Base-by-base conservation (phyloP, 805 yeast species). In the Starmerella bombicola region DNA sequence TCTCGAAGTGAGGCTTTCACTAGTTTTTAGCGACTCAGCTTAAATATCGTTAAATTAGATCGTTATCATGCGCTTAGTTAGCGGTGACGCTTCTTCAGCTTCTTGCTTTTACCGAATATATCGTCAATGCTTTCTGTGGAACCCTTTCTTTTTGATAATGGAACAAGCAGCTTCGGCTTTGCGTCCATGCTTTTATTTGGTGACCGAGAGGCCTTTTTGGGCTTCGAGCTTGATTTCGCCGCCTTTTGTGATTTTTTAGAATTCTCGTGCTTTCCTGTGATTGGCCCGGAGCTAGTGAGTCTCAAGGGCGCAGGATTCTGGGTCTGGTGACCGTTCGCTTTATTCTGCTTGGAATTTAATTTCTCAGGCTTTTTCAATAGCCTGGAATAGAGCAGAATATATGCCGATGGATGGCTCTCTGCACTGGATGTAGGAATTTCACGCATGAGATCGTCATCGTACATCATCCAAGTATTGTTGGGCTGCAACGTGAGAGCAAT, bases 401-500 rank as follows among this genome's bases (percentile, higher is more conserved):
- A 91, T 4, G 97, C 97, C 28, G 84, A 74, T 12, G 88, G 81
- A 55, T 88, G 94, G 49, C 74, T 73, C 48, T 84, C 65, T 3
- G 83, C 95, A 33, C 72, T 75, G 42, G 73, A 68, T 53, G 82
- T 91, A 26, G 78, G 68, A 40, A 82, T 76, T 44, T 67, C 68
- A 54, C 82, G 80, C 50, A 83, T 76, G 54, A 78, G 75, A 54
- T 91, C 98, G 58, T 91, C 98, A 57, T 91, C 97, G 60, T 88
- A 91, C 8, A 84, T 78, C 22, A 84, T 78, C 98, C 97, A 91
- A 2, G 79, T 63, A 2, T 85, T 88, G 60, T 82, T 91, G 1
- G 96, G 94, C 60, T 86, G 95, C 47, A 80, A 73, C 56, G 95
- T 82, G 56, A 82, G 84, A 1, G 94, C 81, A 44, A 85, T 73